Conservation (phyloP, 768 basidiomycete genomes). For the Lentinula sp. region DNA sequence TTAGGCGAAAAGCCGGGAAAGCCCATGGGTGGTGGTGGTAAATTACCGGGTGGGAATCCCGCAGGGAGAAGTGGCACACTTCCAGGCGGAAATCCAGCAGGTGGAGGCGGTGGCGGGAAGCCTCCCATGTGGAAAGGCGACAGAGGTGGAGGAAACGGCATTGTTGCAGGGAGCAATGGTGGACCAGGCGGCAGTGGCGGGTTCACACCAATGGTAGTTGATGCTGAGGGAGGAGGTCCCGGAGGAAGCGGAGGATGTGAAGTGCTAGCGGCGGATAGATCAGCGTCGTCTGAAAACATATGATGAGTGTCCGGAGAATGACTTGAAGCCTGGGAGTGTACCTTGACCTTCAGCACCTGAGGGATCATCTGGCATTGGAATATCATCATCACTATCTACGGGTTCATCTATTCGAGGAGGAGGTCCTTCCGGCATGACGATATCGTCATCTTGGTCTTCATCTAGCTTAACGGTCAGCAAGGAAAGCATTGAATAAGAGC, state of each 20-base stretch:
- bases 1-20: slow-evolving; percentile 16
- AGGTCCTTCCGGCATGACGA: slow-evolving; percentile 59
- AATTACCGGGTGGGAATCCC: slow-evolving; percentile 16
- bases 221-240: slow-evolving; percentile 7
- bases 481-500: not conserved
- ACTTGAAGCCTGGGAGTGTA: slow-evolving; percentile 9
- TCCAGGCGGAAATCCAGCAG: slow-evolving; percentile 9
- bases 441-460: slow-evolving; percentile 60
- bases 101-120: slow-evolving; percentile 23
- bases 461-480: slow-evolving; percentile 8
- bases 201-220: slow-evolving; percentile 8
- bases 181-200: slow-evolving; percentile 12
- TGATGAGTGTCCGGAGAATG: not conserved
- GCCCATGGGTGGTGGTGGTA: slow-evolving; percentile 14
- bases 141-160: slow-evolving; percentile 11
- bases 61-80: slow-evolving; percentile 16
- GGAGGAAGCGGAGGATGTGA: slow-evolving; percentile 11
- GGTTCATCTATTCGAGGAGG: slow-evolving; percentile 48
- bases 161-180: slow-evolving; percentile 1
- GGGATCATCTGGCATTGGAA: slow-evolving; percentile 83
- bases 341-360: slow-evolving; percentile 36
- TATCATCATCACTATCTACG: slow-evolving; percentile 71
- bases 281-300: not conserved
- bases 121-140: slow-evolving; percentile 20
- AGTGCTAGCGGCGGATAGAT: not conserved